phyloP scores from a whole-genome alignment of 148 eudicot species.

The Cornus controversa region DNA sequence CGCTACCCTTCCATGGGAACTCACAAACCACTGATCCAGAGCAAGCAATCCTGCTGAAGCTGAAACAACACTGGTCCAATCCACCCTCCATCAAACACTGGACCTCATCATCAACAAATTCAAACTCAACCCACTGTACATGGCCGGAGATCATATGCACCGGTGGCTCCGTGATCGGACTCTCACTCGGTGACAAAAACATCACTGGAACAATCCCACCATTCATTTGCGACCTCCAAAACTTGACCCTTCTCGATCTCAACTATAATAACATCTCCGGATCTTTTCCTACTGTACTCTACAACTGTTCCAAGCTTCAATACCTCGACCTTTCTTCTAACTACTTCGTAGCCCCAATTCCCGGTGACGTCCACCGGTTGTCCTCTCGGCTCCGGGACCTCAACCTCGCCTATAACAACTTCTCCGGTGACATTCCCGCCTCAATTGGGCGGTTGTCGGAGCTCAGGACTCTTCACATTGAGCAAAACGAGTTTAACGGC shows the following conservation, averaged over 20 bases:
- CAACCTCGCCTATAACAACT: conserved; percentile 16
- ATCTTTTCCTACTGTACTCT: conserved; percentile 12
- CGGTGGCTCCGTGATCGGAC: conserved; percentile 8
- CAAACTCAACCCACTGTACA: conserved; percentile 26
- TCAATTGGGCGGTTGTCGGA: conserved; percentile 13
- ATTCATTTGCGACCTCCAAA: conserved; percentile 18
- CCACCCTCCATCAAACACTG: conserved; percentile 27
- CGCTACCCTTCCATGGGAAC: not conserved
- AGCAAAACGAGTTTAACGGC: no score
- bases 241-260: conserved; percentile 7
- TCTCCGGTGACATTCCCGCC: conserved; percentile 24
- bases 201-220: conserved; percentile 13
- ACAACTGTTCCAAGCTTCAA: conserved; percentile 17
- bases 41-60: conserved; percentile 5
- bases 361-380: conserved; percentile 11
- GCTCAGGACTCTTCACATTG: no score
- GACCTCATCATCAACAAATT: conserved; percentile 7
- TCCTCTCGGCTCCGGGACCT: not conserved
- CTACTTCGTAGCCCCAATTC: conserved; percentile 9
- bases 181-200: not conserved
- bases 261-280: conserved; percentile 16
- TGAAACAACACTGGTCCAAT: conserved; percentile 27
- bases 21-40: not conserved
- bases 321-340: conserved; percentile 16
- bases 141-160: conserved; percentile 41